phyloP scores from a whole-genome alignment of 140 eudicot species.

The Oenanthe javanica region DNA sequence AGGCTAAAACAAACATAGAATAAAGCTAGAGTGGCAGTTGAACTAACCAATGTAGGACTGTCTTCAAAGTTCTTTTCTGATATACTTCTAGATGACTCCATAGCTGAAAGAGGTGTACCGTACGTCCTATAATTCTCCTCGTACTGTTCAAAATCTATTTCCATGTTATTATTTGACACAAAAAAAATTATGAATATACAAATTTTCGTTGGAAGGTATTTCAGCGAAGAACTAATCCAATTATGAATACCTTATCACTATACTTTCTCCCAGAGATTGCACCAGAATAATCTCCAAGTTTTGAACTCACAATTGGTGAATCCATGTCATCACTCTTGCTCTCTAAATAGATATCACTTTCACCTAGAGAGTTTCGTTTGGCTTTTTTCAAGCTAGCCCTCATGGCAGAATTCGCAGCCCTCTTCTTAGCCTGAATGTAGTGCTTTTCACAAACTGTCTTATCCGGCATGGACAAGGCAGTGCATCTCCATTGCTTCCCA shows the following conservation, averaged over 20 bases:
- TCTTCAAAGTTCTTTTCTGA: conserved; percentile 47
- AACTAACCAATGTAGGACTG: conserved; percentile 54
- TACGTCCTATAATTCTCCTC: conserved; percentile 66
- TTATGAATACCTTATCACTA: conserved; percentile 43
- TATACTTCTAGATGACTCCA: conserved; percentile 70
- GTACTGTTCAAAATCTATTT: conserved; percentile 45
- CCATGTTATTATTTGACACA: conserved; percentile 45
- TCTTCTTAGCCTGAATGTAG: conserved; percentile 89
- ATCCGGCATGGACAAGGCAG: conserved; percentile 99
- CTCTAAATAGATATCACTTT: conserved; percentile 66
- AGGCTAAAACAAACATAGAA: neutral
- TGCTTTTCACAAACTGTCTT: conserved; percentile 98
- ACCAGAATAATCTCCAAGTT: conserved; percentile 39
- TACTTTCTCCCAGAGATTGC: conserved; percentile 44
- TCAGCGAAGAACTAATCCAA: conserved; percentile 55
- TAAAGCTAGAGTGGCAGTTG: neutral
- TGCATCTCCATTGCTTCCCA: conserved; percentile 99
- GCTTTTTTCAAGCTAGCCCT: conserved; percentile 81
- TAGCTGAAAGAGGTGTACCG: conserved; percentile 44
- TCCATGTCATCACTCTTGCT: conserved; percentile 97
- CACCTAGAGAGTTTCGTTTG: conserved; percentile 63
- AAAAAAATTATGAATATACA: conserved; percentile 39
- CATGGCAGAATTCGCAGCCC: conserved; percentile 98
- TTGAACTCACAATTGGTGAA: conserved; percentile 32
- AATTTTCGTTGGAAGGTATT: conserved; percentile 39